Evolutionary conservation across 139 green algal genomes (phyloP).

Genomic region (Dunaliella sp.): DNA sequence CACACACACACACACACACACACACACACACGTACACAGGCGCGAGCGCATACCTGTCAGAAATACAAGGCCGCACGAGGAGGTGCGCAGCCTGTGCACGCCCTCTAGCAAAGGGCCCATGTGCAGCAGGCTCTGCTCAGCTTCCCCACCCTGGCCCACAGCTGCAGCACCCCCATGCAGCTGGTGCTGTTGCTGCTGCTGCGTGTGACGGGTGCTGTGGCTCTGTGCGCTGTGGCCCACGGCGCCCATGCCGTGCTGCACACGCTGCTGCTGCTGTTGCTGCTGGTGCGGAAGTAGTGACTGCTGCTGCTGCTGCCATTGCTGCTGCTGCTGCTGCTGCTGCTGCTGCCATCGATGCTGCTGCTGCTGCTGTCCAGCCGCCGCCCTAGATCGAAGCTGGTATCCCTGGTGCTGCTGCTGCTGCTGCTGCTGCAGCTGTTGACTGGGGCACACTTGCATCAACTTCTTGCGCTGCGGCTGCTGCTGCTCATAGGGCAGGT

Average conservation of each 20-base stretch:
- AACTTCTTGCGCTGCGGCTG: not conserved
- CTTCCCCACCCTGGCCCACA: too few species aligned
- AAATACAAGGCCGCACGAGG: not conserved
- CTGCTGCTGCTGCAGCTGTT: not conserved
- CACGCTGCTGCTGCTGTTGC: not conserved
- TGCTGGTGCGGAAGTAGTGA: not conserved
- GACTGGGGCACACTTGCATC: slow-evolving; percentile 17
- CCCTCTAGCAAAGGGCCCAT: not conserved
- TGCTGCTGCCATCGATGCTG: not conserved
- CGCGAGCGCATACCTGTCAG: not conserved
- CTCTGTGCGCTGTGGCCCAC: not conserved
- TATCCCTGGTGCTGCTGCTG: not conserved
- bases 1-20: not conserved
- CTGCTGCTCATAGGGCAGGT: not conserved
- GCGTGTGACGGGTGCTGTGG: not conserved
- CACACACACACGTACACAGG: too few species aligned
- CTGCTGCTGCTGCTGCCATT: slow-evolving; percentile 12
- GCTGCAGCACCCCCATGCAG: too few species aligned
- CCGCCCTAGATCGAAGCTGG: not conserved
- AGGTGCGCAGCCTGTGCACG: not conserved
- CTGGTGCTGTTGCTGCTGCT: not conserved
- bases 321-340: slow-evolving; percentile 15
- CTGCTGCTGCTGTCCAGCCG: not conserved
- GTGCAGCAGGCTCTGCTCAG: not conserved
- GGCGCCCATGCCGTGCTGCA: too few species aligned